These are phyloP conservation scores for Dothidotthia symphoricarpi DNA, from an alignment of 2,329 filamentous ascomycete genomes.

Conservation along the genomic window DNA sequence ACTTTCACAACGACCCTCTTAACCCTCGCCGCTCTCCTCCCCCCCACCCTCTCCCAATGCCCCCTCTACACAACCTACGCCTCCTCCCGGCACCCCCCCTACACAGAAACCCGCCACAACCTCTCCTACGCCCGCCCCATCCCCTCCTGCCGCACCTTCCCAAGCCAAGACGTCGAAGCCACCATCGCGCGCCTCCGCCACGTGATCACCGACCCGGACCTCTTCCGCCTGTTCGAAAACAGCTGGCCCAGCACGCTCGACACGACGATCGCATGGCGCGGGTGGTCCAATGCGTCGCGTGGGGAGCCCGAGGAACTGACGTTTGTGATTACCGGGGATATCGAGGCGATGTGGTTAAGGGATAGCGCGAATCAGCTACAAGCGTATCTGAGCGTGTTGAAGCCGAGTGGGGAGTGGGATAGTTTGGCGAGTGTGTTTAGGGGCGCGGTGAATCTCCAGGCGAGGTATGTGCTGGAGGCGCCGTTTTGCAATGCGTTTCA, in stretches of 20 bases:
- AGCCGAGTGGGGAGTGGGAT: conserved; percentile 45
- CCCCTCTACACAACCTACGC: conserved; percentile 47
- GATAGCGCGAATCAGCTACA: conserved; percentile 68
- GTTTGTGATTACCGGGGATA: conserved; percentile 59
- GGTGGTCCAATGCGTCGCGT: conserved; percentile 51
- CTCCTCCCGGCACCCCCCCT: conserved; percentile 42
- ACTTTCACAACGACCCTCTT: too few species aligned
- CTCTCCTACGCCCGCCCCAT: conserved; percentile 48
- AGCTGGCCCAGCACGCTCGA: conserved; percentile 74
- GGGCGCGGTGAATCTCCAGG: conserved; percentile 69
- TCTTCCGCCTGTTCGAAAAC: conserved; percentile 69
- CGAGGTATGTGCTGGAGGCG: conserved; percentile 63
- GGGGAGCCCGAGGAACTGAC: conserved; percentile 58
- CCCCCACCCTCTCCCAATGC: conserved; percentile 27
- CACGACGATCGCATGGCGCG: conserved; percentile 69
- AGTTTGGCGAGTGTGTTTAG: conserved; percentile 65
- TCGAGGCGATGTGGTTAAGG: conserved; percentile 56
- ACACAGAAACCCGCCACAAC: conserved; percentile 43
- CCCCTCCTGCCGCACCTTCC: conserved; percentile 48
- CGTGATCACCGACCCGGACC: conserved; percentile 54
- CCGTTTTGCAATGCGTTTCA: conserved; percentile 56
- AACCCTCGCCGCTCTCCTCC: too few species aligned
- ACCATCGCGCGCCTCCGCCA: conserved; percentile 35
- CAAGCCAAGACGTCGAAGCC: conserved; percentile 43
- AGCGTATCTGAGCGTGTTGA: conserved; percentile 62